Base-by-base conservation (phyloP, 306 rosid species). In the Corylus heterophylla region DNA sequence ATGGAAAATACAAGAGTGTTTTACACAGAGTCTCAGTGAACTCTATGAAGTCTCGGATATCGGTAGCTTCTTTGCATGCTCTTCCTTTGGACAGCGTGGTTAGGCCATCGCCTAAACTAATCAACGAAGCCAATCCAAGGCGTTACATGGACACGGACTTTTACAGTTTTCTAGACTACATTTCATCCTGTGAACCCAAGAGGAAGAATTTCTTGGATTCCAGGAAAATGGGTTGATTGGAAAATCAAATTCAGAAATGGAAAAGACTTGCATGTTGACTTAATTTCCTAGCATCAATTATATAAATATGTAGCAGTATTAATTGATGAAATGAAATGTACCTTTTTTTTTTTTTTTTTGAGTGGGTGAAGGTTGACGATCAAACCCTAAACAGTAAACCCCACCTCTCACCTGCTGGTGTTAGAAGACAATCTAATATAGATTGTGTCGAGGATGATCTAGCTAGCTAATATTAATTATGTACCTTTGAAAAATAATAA, bases 1-100 rank as follows among this genome's bases (percentile, higher is more conserved):
- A 94, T 4, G 98, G 98, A 20, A 94, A 71, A 37, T 94, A 91
- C 93, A 91, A 85, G 88, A 94, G 98, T 62, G 98, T 92, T 58
- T 70, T 94, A 10, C 98, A 94, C 7, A 90, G 98, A 74, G 97
- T 89, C 4, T 10, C 89, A 14, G 97, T 92, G 81, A 94, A 92
- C 47, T 83, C 89, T 4, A 47, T 1, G 22, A 85, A 80, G 76
- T 69, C 76, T 4, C 78, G 98, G 20, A 84, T 81, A 11, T 90
- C 98, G 0, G 92, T 94, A 74, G 98, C 94, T 47, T 89, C 97
- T 10, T 47, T 94, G 73, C 97, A 94, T 66, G 83, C 90, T 50
- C 86, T 92, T 74, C 84, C 97, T 0, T 87, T 83, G 63, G 77
- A 70, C 50, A 55, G 78, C 54, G 71, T 72, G 0, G 86, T 91